Conservation (phyloP, 2,329 filamentous ascomycete genomes). For the Colletotrichum neosansevieriae region DNA sequence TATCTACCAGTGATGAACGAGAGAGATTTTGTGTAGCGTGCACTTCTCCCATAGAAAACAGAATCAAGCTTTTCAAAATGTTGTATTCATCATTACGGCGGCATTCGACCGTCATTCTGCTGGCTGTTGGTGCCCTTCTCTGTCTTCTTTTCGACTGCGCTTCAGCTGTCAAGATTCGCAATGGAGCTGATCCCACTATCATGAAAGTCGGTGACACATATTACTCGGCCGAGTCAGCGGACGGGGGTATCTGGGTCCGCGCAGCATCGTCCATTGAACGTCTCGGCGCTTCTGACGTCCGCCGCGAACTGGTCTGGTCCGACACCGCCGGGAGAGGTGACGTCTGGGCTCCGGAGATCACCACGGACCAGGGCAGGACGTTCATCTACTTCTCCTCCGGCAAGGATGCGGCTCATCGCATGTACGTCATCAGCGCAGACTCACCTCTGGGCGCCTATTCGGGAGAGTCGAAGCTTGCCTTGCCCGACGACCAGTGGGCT, state of each 20-base stretch:
- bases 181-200: constrained; percentile 43
- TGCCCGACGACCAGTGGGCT: constrained; percentile 44
- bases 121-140: not conserved
- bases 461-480: constrained; percentile 39
- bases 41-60: not conserved
- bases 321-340: constrained; percentile 34
- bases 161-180: constrained; percentile 29
- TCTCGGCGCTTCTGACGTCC: constrained; percentile 34
- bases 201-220: constrained; percentile 41
- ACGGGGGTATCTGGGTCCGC: constrained; percentile 42
- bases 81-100: not conserved
- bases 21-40: not conserved
- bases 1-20: not conserved
- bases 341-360: constrained; percentile 44
- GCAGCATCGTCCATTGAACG: constrained; percentile 39
- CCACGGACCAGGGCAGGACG: constrained; percentile 37
- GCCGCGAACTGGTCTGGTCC: constrained; percentile 41
- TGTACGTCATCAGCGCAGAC: constrained; percentile 44
- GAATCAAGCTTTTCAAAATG: not conserved
- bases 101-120: not conserved
- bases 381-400: constrained; percentile 44
- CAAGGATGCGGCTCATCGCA: constrained; percentile 40
- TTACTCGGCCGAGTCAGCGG: constrained; percentile 44
- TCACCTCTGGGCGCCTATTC: constrained; percentile 40
- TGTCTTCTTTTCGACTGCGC: constrained; percentile 37